These are phyloP conservation scores for Rhizopus stolonifer DNA, from an alignment of 371 early-diverging fungal genomes.

Conservation along the genomic window DNA sequence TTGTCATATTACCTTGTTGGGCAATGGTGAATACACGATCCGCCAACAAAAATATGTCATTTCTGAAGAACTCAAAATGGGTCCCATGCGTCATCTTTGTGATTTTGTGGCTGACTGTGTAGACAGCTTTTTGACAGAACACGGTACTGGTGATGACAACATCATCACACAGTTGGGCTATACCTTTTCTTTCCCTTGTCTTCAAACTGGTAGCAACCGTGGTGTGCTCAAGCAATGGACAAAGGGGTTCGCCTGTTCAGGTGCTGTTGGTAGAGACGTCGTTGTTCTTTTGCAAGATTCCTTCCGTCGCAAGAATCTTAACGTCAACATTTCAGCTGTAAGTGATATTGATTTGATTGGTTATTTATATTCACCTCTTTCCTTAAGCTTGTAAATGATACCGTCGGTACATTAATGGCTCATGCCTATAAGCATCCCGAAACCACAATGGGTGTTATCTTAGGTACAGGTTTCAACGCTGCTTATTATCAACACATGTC, in stretches of 20 bases:
- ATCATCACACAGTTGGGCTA: slow-evolving; percentile 68
- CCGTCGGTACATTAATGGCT: slow-evolving; percentile 91
- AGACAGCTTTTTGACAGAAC: slow-evolving; percentile 68
- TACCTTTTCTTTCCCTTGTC: slow-evolving; percentile 93
- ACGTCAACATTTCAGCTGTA: slow-evolving; percentile 78
- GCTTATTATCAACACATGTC: slow-evolving; percentile 76
- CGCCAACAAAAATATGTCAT: slow-evolving; percentile 76
- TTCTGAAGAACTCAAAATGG: slow-evolving; percentile 38
- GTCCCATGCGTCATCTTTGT: slow-evolving; percentile 66
- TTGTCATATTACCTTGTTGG: slow-evolving; percentile 76
- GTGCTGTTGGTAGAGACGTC: slow-evolving; percentile 74
- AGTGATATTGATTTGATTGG: slow-evolving; percentile 4
- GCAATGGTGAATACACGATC: slow-evolving; percentile 60
- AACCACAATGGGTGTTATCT: slow-evolving; percentile 87
- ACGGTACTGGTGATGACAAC: slow-evolving; percentile 19
- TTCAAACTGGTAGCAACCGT: slow-evolving; percentile 75
- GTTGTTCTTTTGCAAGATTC: slow-evolving; percentile 87
- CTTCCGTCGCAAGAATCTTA: slow-evolving; percentile 71
- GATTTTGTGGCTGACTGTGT: slow-evolving; percentile 91
- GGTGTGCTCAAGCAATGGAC: slow-evolving; percentile 90
- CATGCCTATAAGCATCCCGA: slow-evolving; percentile 81
- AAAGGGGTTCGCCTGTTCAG: slow-evolving; percentile 86
- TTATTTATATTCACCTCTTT: neutral
- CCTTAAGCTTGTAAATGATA: slow-evolving; percentile 88
- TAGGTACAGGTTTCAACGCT: slow-evolving; percentile 97